Base-by-base conservation (phyloP, 306 rosid genomes). In the Cucumis hystrix region DNA sequence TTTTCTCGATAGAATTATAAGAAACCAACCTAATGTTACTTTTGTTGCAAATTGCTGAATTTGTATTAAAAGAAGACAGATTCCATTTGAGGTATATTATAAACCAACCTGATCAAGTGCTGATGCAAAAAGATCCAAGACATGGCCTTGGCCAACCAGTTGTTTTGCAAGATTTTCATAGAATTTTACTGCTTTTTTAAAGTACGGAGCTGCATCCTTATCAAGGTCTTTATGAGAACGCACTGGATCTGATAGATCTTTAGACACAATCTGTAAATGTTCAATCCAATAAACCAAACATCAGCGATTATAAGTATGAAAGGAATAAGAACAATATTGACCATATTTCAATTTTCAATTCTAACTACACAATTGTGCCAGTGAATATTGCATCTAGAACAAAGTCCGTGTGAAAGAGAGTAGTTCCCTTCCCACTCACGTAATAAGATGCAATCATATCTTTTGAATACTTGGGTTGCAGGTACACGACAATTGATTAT, bases 181-280 rank as follows among this genome's bases (percentile, higher is more conserved):
- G 76, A 89, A 92, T 69, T 95, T 95, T 74, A 89, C 88, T 73
- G 99, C 99, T 83, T 95, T 95, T 84, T 88, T 95, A 60, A 92
- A 95, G 88, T 82, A 95, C 4, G 97, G 97, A 23, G 96, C 97
- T 14, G 97, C 99, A 80, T 95, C 99, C 83, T 95, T 95, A 83
- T 92, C 99, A 25, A 95, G 91, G 89, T 95, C 97, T 78, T 95
- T 95, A 87, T 92, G 99, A 58, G 99, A 95, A 41, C 97, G 97
- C 78, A 95, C 96, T 0, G 99, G 98, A 47, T 95, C 99, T 35
- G 99, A 95, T 67, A 87, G 75, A 82, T 95, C 96, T 82, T 90
- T 95, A 2, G 99, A 95, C 60, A 95, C 87, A 60, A 95, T 95
- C 99, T 95, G 91, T 86, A 90, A 78, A 79, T 64, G 49, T 87